phyloP scores from a whole-genome alignment of 169 alveolate species.

The Fabrea salina region DNA sequence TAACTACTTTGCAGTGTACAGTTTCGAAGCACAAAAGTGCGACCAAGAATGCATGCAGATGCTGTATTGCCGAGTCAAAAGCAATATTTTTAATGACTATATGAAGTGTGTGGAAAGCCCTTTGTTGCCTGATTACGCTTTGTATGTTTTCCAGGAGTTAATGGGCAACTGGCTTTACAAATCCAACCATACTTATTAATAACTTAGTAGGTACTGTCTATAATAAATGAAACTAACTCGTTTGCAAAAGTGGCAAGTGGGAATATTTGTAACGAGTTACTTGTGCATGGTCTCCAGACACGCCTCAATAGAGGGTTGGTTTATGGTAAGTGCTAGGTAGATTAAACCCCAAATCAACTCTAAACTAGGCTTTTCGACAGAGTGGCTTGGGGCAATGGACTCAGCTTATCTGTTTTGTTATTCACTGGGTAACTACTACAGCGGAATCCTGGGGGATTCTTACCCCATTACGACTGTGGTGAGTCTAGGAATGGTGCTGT shows the following conservation, averaged over 20 bases:
- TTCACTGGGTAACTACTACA: constrained; percentile 39
- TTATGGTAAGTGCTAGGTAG: not conserved
- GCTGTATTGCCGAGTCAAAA: not conserved
- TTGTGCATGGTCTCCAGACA: constrained; percentile 24
- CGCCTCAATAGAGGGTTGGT: not conserved
- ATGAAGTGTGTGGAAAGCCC: no score
- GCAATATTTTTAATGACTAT: not conserved
- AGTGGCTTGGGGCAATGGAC: constrained; percentile 45
- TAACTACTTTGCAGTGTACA: not conserved
- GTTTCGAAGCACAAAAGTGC: not conserved
- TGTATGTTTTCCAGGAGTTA: no score
- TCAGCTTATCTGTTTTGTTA: constrained; percentile 41
- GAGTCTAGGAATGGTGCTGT: not conserved
- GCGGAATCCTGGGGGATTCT: constrained; percentile 54
- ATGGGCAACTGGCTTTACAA: no score
- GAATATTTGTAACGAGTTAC: not conserved
- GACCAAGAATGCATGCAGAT: not conserved
- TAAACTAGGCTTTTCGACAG: constrained; percentile 17
- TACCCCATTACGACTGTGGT: not conserved
- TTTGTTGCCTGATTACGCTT: no score
- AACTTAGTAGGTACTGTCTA: no score
- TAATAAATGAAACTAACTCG: no score
- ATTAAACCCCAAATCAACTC: constrained; percentile 33
- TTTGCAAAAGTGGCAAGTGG: not conserved
- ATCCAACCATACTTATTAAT: no score